Evolutionary conservation across 2,329 filamentous ascomycete genomes (phyloP).

Genomic region (Phoma sp.): DNA sequence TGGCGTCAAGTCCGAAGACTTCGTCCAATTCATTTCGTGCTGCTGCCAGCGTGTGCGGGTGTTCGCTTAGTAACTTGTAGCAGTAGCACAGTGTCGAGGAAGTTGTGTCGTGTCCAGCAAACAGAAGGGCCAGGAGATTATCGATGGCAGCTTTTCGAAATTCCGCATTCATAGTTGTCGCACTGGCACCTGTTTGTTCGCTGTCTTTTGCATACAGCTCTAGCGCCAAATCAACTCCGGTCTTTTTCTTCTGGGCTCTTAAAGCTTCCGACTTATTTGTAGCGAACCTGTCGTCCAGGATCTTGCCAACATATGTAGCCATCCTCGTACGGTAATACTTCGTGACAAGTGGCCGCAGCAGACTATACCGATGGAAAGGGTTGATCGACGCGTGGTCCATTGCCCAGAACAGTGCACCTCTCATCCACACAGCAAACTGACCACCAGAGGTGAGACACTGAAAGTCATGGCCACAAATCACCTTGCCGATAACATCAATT

Average conservation of each 20-base stretch:
- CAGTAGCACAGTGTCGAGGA: constrained; percentile 43
- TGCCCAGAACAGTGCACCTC: neutral
- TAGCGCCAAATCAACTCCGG: neutral
- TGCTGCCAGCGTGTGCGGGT: constrained; percentile 30
- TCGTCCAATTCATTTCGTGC: constrained; percentile 40
- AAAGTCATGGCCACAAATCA: constrained; percentile 50
- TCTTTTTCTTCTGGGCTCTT: neutral
- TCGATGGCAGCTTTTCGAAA: constrained; percentile 33
- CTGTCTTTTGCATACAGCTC: neutral
- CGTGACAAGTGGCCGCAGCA: neutral
- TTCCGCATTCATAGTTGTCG: constrained; percentile 30
- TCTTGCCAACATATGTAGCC: neutral
- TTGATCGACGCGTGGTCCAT: neutral
- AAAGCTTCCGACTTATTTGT: neutral
- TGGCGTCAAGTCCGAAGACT: constrained; percentile 36
- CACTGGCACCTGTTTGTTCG: constrained; percentile 12
- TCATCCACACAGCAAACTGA: constrained; percentile 38
- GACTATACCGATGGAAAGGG: neutral
- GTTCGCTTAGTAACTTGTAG: constrained; percentile 34
- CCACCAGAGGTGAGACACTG: constrained; percentile 46
- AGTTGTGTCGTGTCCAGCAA: constrained; percentile 48
- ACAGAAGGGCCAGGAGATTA: constrained; percentile 31
- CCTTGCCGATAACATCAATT: constrained; percentile 53
- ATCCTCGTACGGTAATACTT: neutral
- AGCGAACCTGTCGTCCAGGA: neutral